Conservation (phyloP, 2,329 filamentous ascomycete species). For the Calonectria ilicicola region DNA sequence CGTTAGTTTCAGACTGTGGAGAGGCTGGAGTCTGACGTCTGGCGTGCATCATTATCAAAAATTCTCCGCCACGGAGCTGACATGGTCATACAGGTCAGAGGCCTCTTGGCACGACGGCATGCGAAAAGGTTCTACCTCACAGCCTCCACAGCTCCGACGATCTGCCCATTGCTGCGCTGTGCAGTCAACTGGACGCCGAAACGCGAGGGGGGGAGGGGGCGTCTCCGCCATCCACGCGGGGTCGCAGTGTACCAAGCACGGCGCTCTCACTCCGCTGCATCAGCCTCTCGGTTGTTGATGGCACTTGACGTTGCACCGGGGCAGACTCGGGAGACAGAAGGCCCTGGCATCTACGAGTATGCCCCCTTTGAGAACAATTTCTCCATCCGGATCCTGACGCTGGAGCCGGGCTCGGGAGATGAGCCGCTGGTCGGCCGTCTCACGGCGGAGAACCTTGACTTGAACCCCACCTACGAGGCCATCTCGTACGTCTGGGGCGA, state of each 20-base stretch:
- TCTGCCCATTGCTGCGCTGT: neutral
- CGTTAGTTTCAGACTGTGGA: neutral
- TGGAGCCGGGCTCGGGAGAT: conserved; percentile 43
- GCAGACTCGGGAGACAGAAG: neutral
- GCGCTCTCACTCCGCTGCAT: conserved; percentile 7
- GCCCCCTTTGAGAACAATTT: conserved; percentile 31
- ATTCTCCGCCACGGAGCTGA: conserved; percentile 8
- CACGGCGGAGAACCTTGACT: conserved; percentile 38
- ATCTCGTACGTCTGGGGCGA: conserved; percentile 53
- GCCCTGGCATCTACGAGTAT: conserved; percentile 35
- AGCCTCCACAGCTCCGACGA: neutral
- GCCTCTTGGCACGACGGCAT: conserved; percentile 6
- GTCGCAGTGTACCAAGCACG: neutral
- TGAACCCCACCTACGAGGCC: conserved; percentile 44
- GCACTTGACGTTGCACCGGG: conserved; percentile 17
- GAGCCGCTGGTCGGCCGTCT: conserved; percentile 46
- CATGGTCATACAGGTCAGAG: conserved; percentile 16
- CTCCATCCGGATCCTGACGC: conserved; percentile 48
- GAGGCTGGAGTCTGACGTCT: neutral
- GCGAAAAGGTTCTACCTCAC: neutral
- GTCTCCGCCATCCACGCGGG: neutral
- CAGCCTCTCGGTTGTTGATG: conserved; percentile 28
- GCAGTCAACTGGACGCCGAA: neutral
- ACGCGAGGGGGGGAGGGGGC: neutral
- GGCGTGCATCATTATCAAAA: neutral